phyloP scores from a whole-genome alignment of 1,139 yeast species.

The Nakaseomyces glabratus region DNA sequence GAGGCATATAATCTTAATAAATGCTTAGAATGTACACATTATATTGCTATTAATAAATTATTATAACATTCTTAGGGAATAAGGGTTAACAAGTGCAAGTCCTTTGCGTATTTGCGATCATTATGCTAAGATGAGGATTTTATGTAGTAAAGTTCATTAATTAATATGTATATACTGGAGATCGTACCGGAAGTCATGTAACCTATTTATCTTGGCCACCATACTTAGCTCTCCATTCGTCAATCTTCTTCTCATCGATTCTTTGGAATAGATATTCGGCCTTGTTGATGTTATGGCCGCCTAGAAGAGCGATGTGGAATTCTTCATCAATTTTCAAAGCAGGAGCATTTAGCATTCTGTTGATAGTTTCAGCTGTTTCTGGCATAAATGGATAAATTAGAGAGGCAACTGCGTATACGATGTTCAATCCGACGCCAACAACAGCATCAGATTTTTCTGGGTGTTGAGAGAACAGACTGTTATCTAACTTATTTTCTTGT shows the following conservation, averaged over 20 bases:
- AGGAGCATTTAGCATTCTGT: slow-evolving; percentile 77
- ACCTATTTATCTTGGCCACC: slow-evolving; percentile 54
- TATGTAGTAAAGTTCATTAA: too few relatives aligned
- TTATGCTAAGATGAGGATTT: too few relatives aligned
- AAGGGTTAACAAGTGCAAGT: too few relatives aligned
- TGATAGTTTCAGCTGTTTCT: slow-evolving; percentile 59
- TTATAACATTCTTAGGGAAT: too few relatives aligned
- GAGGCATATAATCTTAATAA: too few relatives aligned
- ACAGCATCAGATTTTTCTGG: slow-evolving; percentile 89
- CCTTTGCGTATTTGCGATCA: too few relatives aligned
- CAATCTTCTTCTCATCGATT: slow-evolving; percentile 83
- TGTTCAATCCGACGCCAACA: slow-evolving; percentile 81
- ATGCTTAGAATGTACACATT: too few relatives aligned
- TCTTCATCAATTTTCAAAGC: slow-evolving; percentile 65
- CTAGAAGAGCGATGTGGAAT: slow-evolving; percentile 57
- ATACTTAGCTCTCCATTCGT: slow-evolving; percentile 75
- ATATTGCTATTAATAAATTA: too few relatives aligned
- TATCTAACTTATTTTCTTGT: slow-evolving; percentile 92
- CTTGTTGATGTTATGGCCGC: slow-evolving; percentile 83
- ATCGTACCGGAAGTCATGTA: too few relatives aligned
- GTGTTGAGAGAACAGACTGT: slow-evolving; percentile 61
- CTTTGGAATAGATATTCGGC: slow-evolving; percentile 86
- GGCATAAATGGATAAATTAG: slow-evolving; percentile 87
- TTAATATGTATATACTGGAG: too few relatives aligned
- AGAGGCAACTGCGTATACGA: slow-evolving; percentile 75